Conservation (phyloP, 2,329 filamentous ascomycete genomes). For the Samsoniella hepiali region DNA sequence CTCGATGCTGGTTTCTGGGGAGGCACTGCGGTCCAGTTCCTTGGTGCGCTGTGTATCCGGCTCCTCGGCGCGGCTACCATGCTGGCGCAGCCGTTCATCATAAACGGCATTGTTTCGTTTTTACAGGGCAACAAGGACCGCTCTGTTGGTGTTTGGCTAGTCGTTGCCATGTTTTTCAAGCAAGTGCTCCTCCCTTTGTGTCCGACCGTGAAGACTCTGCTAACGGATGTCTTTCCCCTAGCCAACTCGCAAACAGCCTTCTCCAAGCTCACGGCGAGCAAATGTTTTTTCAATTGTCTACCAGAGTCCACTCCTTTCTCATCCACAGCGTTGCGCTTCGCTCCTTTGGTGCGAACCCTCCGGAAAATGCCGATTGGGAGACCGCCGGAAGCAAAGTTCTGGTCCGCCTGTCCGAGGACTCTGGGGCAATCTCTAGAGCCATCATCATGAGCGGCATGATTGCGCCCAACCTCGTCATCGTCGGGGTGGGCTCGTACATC, state of each 20-base stretch:
- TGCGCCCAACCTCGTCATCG: background rate
- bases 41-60: background rate
- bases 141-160: background rate
- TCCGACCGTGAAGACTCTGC: background rate
- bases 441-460: constrained; percentile 7
- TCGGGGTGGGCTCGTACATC: background rate
- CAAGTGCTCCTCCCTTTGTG: background rate
- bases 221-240: background rate
- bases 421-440: background rate
- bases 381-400: background rate
- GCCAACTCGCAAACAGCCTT: background rate
- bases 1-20: background rate
- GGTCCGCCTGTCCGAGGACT: constrained; percentile 1
- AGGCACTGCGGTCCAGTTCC: background rate
- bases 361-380: background rate
- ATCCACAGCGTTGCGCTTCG: constrained; percentile 4
- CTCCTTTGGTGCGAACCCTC: background rate
- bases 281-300: background rate
- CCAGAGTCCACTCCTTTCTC: background rate
- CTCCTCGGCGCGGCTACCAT: background rate
- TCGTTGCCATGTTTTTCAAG: background rate
- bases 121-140: background rate
- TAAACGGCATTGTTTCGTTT: background rate
- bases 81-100: constrained; percentile 2
- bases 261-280: background rate